Evolutionary conservation across 2,329 filamentous ascomycete genomes (phyloP).

Genomic region (Fusarium piperis): DNA sequence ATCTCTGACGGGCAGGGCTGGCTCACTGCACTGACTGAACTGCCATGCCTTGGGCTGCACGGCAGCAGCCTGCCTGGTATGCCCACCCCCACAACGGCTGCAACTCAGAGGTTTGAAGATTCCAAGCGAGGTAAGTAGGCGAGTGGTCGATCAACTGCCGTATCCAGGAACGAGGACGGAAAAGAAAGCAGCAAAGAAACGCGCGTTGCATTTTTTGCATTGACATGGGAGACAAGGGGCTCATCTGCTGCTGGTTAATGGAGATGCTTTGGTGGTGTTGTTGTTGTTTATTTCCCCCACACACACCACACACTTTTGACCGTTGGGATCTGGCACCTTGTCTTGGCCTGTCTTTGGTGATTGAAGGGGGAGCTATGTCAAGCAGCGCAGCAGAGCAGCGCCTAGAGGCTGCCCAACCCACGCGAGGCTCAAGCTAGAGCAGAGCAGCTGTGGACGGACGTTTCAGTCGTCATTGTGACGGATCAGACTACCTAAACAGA

Average conservation of each 20-base stretch:
- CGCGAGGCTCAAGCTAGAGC: not conserved
- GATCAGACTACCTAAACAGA: not conserved
- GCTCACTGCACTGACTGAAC: not conserved
- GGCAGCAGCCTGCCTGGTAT: conserved; percentile 17
- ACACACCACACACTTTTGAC: conserved; percentile 2
- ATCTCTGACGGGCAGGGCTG: conserved; percentile 6
- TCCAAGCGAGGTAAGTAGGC: conserved; percentile 12
- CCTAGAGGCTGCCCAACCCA: not conserved
- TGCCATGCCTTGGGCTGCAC: not conserved
- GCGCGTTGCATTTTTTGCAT: not conserved
- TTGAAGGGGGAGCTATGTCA: conserved; percentile 17
- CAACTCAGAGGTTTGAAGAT: conserved; percentile 25
- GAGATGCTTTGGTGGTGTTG: not conserved
- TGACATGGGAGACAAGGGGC: not conserved
- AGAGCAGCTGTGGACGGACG: not conserved
- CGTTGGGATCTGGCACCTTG: conserved; percentile 21
- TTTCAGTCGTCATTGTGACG: conserved; percentile 3
- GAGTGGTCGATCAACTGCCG: conserved; percentile 23
- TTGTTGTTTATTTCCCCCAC: conserved; percentile 4
- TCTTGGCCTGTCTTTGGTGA: conserved; percentile 7
- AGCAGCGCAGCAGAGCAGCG: not conserved
- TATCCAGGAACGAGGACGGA: conserved; percentile 11
- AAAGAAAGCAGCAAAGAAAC: not conserved
- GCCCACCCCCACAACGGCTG: conserved; percentile 28
- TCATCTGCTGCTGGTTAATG: not conserved